These are phyloP conservation scores for Cenchrus purpureus DNA, from an alignment of 176 grass and related monocot genomes.

Conservation along the genomic window DNA sequence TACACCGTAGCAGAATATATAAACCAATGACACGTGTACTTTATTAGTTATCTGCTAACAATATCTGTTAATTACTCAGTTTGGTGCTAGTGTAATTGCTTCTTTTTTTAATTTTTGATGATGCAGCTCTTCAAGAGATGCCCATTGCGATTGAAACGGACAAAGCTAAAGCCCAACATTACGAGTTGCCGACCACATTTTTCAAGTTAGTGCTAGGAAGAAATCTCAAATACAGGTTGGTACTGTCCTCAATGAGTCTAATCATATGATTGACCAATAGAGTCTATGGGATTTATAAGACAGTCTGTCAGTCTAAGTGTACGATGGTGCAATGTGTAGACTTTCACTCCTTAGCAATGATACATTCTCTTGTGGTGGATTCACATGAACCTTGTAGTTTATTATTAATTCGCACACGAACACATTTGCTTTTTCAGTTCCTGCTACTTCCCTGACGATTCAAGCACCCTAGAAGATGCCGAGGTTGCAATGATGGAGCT, in stretches of 20 bases:
- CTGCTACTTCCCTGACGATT: constrained; percentile 81
- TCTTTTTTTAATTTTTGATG: background rate
- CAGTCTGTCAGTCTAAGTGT: background rate
- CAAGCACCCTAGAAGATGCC: constrained; percentile 79
- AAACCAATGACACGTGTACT: background rate
- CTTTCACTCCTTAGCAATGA: background rate
- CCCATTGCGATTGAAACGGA: constrained; percentile 88
- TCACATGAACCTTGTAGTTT: background rate
- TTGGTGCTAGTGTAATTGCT: background rate
- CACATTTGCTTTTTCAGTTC: constrained; percentile 45
- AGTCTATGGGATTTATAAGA: background rate
- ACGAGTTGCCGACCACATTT: constrained; percentile 88
- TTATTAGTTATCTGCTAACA: background rate
- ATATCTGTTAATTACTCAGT: background rate
- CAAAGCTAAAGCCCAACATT: constrained; percentile 84
- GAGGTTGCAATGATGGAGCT: constrained; percentile 89
- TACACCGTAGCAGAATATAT: background rate
- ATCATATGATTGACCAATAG: background rate
- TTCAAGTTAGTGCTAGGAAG: constrained; percentile 85
- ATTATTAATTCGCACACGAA: background rate
- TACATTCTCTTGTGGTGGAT: background rate
- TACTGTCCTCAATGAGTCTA: background rate
- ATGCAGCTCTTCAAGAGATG: constrained; percentile 80
- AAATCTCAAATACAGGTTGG: constrained; percentile 89
- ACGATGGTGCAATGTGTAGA: background rate